Percentiles rank a stretch among this genome's conserved stretches.
These are phyloP conservation scores for Cystofilobasidium ferigula DNA, from an alignment of 768 basidiomycete genomes.

Conservation along the genomic window DNA sequence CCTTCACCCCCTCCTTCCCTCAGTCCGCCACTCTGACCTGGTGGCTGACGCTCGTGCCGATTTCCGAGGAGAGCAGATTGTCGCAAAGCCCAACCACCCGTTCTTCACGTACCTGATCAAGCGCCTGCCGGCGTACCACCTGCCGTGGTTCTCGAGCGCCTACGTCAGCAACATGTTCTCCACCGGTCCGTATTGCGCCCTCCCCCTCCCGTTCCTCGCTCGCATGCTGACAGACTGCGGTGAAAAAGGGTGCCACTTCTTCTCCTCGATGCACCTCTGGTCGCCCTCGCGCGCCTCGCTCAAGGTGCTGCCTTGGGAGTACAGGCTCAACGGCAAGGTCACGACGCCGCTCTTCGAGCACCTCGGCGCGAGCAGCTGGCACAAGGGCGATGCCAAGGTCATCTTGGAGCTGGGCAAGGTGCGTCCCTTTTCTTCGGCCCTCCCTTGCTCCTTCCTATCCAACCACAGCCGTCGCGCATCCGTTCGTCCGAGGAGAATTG, in stretches of 20 bases:
- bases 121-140: background rate
- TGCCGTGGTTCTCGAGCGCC: conserved; percentile 3
- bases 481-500: too few species aligned
- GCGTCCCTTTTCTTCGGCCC: background rate
- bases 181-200: background rate
- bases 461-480: too few species aligned
- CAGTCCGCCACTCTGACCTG: background rate
- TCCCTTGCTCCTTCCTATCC: too few species aligned
- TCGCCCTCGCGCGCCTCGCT: background rate
- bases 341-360: conserved; percentile 11
- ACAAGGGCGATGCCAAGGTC: conserved; percentile 8
- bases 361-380: conserved; percentile 9
- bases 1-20: background rate
- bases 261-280: conserved; percentile 5
- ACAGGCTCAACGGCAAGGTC: conserved; percentile 10
- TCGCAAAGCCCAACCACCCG: background rate
- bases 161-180: conserved; percentile 9
- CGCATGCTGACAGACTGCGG: background rate
- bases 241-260: conserved; percentile 5
- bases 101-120: conserved; percentile 9
- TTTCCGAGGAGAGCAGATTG: too few species aligned
- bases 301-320: conserved; percentile 3
- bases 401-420: conserved; percentile 6
- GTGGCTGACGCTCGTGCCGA: too few species aligned
- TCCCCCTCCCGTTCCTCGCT: background rate